Base-by-base conservation (phyloP, 2,329 filamentous ascomycete genomes). In the Xylariaceae sp. region DNA sequence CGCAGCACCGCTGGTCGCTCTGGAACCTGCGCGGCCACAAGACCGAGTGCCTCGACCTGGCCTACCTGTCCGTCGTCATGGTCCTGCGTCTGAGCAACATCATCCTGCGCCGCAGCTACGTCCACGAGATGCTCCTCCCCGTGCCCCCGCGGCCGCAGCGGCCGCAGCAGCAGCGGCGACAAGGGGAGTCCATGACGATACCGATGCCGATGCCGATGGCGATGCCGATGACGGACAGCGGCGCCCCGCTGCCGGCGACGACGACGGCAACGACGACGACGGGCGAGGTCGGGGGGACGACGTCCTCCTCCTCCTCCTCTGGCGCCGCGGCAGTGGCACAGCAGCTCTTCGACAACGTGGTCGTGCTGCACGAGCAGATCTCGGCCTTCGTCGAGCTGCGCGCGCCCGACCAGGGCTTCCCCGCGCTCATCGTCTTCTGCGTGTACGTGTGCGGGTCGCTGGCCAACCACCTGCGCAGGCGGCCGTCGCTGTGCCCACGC, bases 371-470 rank as follows among this genome's bases (percentile, higher is more conserved):
- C 43, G 53, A 61, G 33, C 55, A 60, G 36, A 55, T 63, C 28
- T 49, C 54, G 8, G 54, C 53, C 4, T 59, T 48, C 33, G 53
- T 55, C 25, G 38, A 39, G 15, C 41, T 53, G 31, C 45, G 54
- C 3, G 38, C 45, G 5, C 40, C 33, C 7, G 52, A 49, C n/a
- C 47, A 60, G 26, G 53, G 51, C 0, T 58, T 54, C 29, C 57
- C 55, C 5, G 55, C 50, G 13, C 8, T 7, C 14, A 27, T 63
- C 5, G 59, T 59, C 8, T 63, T 63, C 29, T 63, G 58, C 32
- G 51, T 57, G 23, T 63, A 63, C 42, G 53, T 59, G 29, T 63
- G 59, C 38, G 60, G 59, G 8, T 61, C 57, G 1, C 45, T 63
- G n/a, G 51, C 51, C 15, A 16, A 10, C 28, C 14, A 34, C 17